A percentile compares a stretch with the other conserved stretches of the same genome.
Evolutionary conservation across 1,284 basidiomycete species (phyloP).

Genomic region (Microbotryomycetes sp.): DNA sequence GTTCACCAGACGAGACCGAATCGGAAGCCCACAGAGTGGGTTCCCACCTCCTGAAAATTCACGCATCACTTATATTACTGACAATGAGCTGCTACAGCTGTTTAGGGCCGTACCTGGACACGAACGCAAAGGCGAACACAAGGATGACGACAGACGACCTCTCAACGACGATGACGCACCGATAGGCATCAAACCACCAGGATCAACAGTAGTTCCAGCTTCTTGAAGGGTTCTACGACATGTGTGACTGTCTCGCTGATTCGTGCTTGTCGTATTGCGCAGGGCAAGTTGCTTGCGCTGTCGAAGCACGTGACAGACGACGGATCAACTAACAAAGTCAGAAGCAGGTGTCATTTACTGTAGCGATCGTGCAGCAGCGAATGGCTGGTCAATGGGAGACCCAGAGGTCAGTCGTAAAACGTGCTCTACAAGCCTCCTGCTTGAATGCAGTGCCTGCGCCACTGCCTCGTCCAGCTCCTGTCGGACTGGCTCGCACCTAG

Average conservation of each 20-base stretch:
- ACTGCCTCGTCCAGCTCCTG: too few relatives aligned
- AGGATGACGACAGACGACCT: neutral
- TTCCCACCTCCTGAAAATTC: constrained; percentile 10
- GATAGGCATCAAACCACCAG: neutral
- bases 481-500: too few relatives aligned
- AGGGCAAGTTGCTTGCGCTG: too few relatives aligned
- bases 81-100: neutral
- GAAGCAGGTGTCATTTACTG: constrained; percentile 13
- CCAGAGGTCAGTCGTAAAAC: constrained; percentile 12
- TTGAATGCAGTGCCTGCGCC: too few relatives aligned
- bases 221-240: too few relatives aligned
- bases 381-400: constrained; percentile 14
- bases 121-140: neutral
- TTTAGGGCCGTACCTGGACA: neutral
- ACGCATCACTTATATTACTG: too few relatives aligned
- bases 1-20: constrained; percentile 56
- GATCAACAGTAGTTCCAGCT: neutral
- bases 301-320: too few relatives aligned
- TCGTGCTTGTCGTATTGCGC: too few relatives aligned
- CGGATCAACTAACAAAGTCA: too few relatives aligned
- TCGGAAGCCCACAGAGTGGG: constrained; percentile 75
- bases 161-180: neutral
- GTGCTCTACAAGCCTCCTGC: too few relatives aligned
- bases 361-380: constrained; percentile 20
- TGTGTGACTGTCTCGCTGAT: too few relatives aligned